phyloP scores from a whole-genome alignment of 371 early-diverging fungal species.

The Mucor circinelloides region DNA sequence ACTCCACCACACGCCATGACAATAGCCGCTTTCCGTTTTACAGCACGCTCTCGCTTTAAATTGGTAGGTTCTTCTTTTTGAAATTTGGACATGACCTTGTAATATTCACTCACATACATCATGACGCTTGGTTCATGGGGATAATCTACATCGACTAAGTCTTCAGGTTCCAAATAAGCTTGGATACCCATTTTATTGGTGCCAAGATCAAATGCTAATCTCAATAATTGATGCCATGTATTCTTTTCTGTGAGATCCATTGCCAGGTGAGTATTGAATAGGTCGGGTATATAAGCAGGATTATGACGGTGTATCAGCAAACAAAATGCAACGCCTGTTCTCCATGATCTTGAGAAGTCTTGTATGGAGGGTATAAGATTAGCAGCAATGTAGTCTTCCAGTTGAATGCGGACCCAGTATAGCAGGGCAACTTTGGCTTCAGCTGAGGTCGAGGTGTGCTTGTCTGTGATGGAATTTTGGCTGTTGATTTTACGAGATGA shows the following conservation, averaged over 20 bases:
- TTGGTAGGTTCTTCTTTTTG: constrained; percentile 22
- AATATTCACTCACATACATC: constrained; percentile 55
- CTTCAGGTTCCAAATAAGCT: constrained; percentile 48
- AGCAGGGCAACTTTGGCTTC: constrained; percentile 65
- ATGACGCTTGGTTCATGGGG: constrained; percentile 53
- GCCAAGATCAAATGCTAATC: constrained; percentile 40
- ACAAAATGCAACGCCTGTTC: constrained; percentile 74
- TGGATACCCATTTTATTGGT: constrained; percentile 41
- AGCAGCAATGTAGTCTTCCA: constrained; percentile 61
- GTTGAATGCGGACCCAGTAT: constrained; percentile 72
- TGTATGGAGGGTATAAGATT: constrained; percentile 61
- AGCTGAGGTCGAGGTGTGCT: constrained; percentile 20
- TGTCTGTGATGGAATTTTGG: constrained; percentile 21
- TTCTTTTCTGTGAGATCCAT: constrained; percentile 30
- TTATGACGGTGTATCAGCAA: constrained; percentile 73
- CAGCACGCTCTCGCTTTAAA: constrained; percentile 22
- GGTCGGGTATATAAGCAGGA: constrained; percentile 65
- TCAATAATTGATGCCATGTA: constrained; percentile 39
- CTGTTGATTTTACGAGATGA: constrained; percentile 20
- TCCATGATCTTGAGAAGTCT: constrained; percentile 76
- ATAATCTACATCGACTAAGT: constrained; percentile 50
- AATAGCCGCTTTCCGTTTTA: constrained; percentile 34
- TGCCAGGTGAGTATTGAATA: constrained; percentile 39
- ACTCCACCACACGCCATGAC: constrained; percentile 36
- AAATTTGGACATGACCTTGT: constrained; percentile 45